Evolutionary conservation across 345 rosid genomes (phyloP), one percentile per base, ranked within the genome.

Genomic region (Euclidium syriacum): DNA sequence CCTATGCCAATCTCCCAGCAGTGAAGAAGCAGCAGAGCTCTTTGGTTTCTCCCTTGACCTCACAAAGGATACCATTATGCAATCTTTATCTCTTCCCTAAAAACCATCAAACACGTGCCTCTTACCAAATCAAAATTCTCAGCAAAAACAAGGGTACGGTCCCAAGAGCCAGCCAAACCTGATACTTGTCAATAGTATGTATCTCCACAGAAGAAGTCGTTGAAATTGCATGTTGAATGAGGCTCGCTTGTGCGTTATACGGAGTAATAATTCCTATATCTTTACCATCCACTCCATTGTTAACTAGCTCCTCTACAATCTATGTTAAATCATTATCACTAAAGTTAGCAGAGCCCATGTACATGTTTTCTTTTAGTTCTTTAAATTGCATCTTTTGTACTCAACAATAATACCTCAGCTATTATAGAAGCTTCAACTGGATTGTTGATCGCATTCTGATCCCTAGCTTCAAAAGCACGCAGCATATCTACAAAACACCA

Each of bases 1-100:
- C 79, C 98, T 77, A 68, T 87, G 98, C 98, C 98, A 92, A 66
- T 92, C 95, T 58, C 89, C 96, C 34, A 92, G 91, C 71, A 92
- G 72, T 33, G 98, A 87, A 26, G 94, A 78, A 33, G 67, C 74
- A 33, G 67, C 74, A 58, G 72, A 80, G 30, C 54, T 77, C 61
- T 61, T 85, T 6, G 85, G 87, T 65, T 83, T 87, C 76, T 84
- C 87, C 29, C 58, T 59, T 10, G 94, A 87, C 71, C 94, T 78
- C 41, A 85, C 98, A 61, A 92, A 92, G 1, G 98, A 92, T 10
- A 87, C 79, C 63, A 91, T 20, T 78, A 92, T 81, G 80, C 98
- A 89, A 64, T 87, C 98, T 65, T 89, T 92, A 69, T 92, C 98
- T 70, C 98, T 77, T 72, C 98, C 98, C 99, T 87, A 78, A 9